Conservation (phyloP, 768 basidiomycete genomes). For the Daedaleopsis sinensis region DNA sequence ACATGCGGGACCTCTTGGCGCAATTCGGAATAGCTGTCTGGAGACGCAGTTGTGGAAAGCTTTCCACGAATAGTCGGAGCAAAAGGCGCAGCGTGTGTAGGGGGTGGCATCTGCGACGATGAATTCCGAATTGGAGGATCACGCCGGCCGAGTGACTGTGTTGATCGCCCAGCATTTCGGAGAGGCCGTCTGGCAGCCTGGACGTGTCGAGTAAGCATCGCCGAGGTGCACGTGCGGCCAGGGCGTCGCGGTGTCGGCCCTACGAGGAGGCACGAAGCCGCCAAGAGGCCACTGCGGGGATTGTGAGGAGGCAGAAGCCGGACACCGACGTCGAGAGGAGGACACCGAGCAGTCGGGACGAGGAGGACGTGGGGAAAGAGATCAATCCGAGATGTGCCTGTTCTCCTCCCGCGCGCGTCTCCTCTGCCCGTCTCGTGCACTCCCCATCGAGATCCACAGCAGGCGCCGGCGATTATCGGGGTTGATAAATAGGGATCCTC, state of each 20-base stretch:
- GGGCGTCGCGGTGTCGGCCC: neutral
- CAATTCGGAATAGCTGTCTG: conserved; percentile 23
- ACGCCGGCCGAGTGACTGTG: conserved; percentile 10
- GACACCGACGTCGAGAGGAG: too few relatives aligned
- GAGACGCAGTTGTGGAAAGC: conserved; percentile 16
- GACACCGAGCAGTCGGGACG: too few relatives aligned
- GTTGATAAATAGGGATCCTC: conserved; percentile 21
- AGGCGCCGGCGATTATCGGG: conserved; percentile 19
- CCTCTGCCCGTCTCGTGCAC: conserved; percentile 1
- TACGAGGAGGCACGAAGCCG: neutral
- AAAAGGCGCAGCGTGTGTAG: conserved; percentile 5
- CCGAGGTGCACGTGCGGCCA: neutral
- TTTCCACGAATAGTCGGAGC: conserved; percentile 20
- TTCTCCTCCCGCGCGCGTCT: neutral
- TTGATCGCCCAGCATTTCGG: neutral
- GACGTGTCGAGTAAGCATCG: conserved; percentile 6
- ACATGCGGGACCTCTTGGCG: conserved; percentile 8
- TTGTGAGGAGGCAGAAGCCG: too few relatives aligned
- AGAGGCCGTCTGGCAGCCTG: conserved; percentile 2
- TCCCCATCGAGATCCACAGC: conserved; percentile 6
- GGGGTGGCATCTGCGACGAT: conserved; percentile 9
- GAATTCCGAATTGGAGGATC: conserved; percentile 20
- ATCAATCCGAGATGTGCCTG: neutral
- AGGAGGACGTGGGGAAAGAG: neutral
- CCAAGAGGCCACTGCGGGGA: neutral